Base-by-base conservation (phyloP, 257 asterid genomes). In the Sherardia arvensis region DNA sequence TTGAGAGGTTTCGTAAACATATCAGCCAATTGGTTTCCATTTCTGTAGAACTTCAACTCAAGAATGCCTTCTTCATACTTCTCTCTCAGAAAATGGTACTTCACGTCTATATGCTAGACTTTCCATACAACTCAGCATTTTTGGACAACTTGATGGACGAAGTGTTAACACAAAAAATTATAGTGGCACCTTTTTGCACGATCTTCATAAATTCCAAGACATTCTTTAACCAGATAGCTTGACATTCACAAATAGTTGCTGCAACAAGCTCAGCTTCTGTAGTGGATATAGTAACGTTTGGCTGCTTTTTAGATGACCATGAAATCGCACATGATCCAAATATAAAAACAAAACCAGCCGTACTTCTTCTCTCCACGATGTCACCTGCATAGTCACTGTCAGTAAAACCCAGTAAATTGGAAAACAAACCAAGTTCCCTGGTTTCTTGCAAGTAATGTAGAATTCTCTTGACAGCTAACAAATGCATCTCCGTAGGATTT, bases 361-460 rank as follows among this genome's bases (percentile, higher is more conserved):
- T 51, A 17, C 56, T 18, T 22, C 23, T 51, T 14, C 56, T 20
- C 2, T 51, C 56, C 11, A 18, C 56, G 9, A 17, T 3, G 23
- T 51, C 56, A 14, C 56, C 22, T 51, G 56, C 25, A 51, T 51
- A 51, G n/a, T 51, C 56, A 51, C 56, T 51, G 23, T 51, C 22
- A 51, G 56, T 51, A 51, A 14, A 51, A 7, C 59, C 59, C 59
- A 53, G 26, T 5, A 21, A 22, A 53, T 53, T 53, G 1, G 59
- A 53, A 26, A 53, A 26, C 29, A 53, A 17, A 0, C 59, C 59
- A 21, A 53, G 22, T 0, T 53, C 29, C 29, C 9, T 53, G 8
- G 59, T 53, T 53, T 29, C 59, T 53, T 53, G 59, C 28, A 53
- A 53, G n/a, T 53, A 53, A 18, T 29, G 29, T 15, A 49, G 56